Percentiles rank a stretch among this genome's conserved stretches.
Evolutionary conservation across 106 monocot genomes (phyloP).

Genomic region (Ottelia alismoides): DNA sequence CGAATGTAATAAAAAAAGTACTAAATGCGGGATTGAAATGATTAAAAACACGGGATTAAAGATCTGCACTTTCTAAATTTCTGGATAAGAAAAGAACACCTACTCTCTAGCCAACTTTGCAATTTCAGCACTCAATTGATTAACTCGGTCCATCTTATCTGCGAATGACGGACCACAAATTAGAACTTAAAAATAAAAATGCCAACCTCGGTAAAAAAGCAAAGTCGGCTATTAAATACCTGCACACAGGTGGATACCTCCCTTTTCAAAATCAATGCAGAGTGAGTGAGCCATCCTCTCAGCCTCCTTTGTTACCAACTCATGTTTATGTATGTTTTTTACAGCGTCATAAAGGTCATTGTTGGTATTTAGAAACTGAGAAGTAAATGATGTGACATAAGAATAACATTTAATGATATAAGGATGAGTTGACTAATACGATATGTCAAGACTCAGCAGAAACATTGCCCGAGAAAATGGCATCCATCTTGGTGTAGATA

Average conservation of each 20-base stretch:
- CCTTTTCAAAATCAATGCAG: conserved; percentile 86
- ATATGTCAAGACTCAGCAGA: too few species aligned
- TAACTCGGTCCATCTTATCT: conserved; percentile 75
- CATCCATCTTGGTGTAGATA: too few species aligned
- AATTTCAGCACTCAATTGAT: conserved; percentile 67
- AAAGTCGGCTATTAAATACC: conserved; percentile 20
- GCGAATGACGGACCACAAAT: background rate
- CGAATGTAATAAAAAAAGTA: too few species aligned
- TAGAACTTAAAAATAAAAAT: background rate
- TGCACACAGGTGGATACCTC: conserved; percentile 79
- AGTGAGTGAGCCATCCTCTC: conserved; percentile 59
- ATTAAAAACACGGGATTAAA: too few species aligned
- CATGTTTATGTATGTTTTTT: conserved; percentile 35
- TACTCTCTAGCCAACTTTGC: conserved; percentile 74
- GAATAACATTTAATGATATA: background rate
- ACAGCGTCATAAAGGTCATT: conserved; percentile 59
- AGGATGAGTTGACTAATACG: too few species aligned
- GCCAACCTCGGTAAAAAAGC: background rate
- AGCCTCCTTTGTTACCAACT: conserved; percentile 53
- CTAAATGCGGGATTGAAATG: too few species aligned
- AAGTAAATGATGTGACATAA: background rate
- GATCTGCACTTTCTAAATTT: too few species aligned
- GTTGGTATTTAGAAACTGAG: conserved; percentile 78
- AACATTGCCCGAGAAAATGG: too few species aligned
- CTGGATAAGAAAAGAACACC: conserved; percentile 10